Base-by-base conservation (phyloP, 768 basidiomycete genomes). In the Auricularia auricula-judae region DNA sequence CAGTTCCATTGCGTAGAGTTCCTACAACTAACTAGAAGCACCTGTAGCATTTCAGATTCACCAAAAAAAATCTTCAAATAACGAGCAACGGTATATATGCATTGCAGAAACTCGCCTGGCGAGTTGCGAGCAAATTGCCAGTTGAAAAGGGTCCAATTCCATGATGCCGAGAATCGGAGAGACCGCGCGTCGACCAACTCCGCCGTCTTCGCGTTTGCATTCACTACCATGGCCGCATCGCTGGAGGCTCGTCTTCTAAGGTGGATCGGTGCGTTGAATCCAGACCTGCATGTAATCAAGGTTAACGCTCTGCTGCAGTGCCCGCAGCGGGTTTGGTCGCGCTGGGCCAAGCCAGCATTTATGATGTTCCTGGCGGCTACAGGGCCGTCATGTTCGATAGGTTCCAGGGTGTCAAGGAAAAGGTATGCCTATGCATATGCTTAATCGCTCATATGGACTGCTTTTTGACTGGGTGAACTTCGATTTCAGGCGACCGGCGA, bases 341-440 rank as follows among this genome's bases (percentile, higher is more conserved):
- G 1, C 67, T 78, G 35, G 68, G 79, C 44, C 79, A 84, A 66
- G 75, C 83, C 8, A 79, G 80, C 62, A 72, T 86, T 65, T 86
- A 85, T 72, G 84, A 86, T 71, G 84, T 85, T 54, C 84, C 84
- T 10, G 83, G 95, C 69, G 95, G 95, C 53, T 93, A 87, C 76
- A 82, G 90, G 65, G 95, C 95, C 43, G 95, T 99, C 68, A 95
- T 98, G 89, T 98, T 99, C 77, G 96, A 98, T 76, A 83, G 96
- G 71, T 98, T 99, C 74, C 84, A 89, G 58, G 95, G 94, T 71
- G 95, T 97, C 61, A 87, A 87, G 76, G 81, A 87, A 72, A 76
- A 82, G 80, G 94, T 90, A 67, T 63, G 82, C 70, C 21, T 63
- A 36, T 39, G 35, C n/a, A 16, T 35, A 18, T 56, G 43, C 12